Conservation (phyloP, 129 eudicot genomes). For the Erigeron canadensis region DNA sequence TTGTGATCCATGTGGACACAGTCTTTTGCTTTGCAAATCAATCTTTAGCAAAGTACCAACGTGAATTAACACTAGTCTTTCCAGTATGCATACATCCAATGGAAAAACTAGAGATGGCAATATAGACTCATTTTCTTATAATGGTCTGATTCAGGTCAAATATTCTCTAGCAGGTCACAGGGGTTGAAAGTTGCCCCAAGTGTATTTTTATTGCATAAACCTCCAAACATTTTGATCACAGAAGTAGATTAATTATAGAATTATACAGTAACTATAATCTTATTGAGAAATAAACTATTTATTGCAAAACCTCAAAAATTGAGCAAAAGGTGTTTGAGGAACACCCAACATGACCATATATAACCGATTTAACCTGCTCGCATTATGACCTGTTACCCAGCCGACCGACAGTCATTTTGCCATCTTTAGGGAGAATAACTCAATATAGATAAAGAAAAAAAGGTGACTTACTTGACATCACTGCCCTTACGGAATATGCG, state of each 20-base stretch:
- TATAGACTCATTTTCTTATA: not conserved
- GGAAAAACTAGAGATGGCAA: not conserved
- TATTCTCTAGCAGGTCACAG: not conserved
- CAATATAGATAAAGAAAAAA: conserved; percentile 2
- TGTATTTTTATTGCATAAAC: not conserved
- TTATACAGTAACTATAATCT: too few species aligned
- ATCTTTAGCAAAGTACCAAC: not conserved
- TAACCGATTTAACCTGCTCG: not conserved
- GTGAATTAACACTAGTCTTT: conserved; percentile 16
- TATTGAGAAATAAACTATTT: too few species aligned
- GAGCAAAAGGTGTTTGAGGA: not conserved
- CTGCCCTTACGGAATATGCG: conserved; percentile 96
- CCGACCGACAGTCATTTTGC: not conserved
- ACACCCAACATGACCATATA: not conserved
- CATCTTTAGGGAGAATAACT: conserved; percentile 7
- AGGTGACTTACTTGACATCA: conserved; percentile 56
- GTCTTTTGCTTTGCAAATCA: not conserved
- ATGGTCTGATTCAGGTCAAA: not conserved
- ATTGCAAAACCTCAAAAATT: not conserved
- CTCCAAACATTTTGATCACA: not conserved
- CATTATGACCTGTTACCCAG: not conserved
- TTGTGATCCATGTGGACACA: not conserved
- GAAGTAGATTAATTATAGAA: not conserved
- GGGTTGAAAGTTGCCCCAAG: not conserved
- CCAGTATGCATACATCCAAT: conserved; percentile 12